phyloP scores from a whole-genome alignment of 164 flowering plant species.

The Euptelea pleiosperma region DNA sequence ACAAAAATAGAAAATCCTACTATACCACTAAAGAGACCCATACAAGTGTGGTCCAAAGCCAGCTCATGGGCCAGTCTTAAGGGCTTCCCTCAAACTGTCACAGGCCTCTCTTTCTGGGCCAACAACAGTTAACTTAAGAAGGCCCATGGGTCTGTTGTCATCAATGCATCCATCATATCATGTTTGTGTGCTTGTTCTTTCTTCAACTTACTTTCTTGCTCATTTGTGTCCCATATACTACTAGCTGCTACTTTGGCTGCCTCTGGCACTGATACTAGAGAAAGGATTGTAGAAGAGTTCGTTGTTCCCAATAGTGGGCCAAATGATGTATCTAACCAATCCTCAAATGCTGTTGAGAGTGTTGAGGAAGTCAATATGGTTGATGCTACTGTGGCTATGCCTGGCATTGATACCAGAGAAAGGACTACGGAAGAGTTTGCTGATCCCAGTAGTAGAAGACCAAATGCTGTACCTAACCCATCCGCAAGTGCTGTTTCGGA shows the following conservation, averaged over 20 bases:
- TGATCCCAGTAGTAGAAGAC: slow-evolving; percentile 11
- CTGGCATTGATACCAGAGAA: slow-evolving; percentile 17
- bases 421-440: slow-evolving; percentile 24
- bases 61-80: too few species aligned
- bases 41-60: too few species aligned
- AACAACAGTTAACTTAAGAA: too few species aligned
- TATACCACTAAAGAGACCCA: too few species aligned
- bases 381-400: slow-evolving; percentile 1
- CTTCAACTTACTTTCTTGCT: neutral
- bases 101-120: too few species aligned
- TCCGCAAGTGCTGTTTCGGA: slow-evolving; percentile 3
- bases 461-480: slow-evolving; percentile 11
- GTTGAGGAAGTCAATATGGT: slow-evolving; percentile 6
- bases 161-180: too few species aligned
- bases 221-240: neutral
- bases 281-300: slow-evolving; percentile 9
- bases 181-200: neutral
- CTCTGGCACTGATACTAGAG: slow-evolving; percentile 15
- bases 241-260: slow-evolving; percentile 29
- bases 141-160: too few species aligned
- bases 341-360: slow-evolving; percentile 1
- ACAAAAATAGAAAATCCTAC: too few species aligned
- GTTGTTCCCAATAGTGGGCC: slow-evolving; percentile 7
- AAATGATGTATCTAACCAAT: neutral
- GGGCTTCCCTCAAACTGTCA: too few species aligned